Percentiles rank a stretch among this genome's conserved stretches.
phyloP scores from a whole-genome alignment of 306 rosid species.

The Hylodesmum podocarpum region DNA sequence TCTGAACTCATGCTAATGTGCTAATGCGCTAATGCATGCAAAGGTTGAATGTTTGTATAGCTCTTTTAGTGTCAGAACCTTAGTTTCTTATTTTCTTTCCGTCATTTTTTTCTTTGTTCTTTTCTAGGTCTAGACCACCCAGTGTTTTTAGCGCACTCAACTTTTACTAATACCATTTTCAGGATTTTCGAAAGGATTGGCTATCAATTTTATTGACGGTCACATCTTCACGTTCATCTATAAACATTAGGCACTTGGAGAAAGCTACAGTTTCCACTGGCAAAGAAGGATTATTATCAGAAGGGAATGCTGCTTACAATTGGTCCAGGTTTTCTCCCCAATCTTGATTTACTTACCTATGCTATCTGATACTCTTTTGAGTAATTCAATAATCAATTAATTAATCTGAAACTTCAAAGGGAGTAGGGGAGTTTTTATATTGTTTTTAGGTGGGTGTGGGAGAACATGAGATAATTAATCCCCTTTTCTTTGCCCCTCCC shows the following conservation, averaged over 20 bases:
- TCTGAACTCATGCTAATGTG: conserved; percentile 13
- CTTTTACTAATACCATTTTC: conserved; percentile 26
- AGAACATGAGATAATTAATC: neutral
- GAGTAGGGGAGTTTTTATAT: no score
- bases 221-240: conserved; percentile 93
- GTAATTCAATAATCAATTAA: conserved; percentile 18
- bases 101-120: neutral
- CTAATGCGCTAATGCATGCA: conserved; percentile 25
- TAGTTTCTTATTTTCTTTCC: conserved; percentile 7
- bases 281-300: conserved; percentile 91
- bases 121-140: neutral
- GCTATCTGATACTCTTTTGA: neutral
- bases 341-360: conserved; percentile 21
- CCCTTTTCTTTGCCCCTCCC: neutral
- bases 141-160: neutral
- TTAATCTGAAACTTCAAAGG: no score
- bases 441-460: neutral
- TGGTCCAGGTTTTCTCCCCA: conserved; percentile 85
- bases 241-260: conserved; percentile 97
- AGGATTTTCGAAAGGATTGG: conserved; percentile 97
- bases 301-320: conserved; percentile 94
- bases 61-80: conserved; percentile 20
- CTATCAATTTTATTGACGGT: conserved; percentile 83
- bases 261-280: conserved; percentile 98
- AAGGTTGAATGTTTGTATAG: conserved; percentile 15